Base-by-base conservation (phyloP, 352 stramenopile species). In the Phytopythium ostracodes region DNA sequence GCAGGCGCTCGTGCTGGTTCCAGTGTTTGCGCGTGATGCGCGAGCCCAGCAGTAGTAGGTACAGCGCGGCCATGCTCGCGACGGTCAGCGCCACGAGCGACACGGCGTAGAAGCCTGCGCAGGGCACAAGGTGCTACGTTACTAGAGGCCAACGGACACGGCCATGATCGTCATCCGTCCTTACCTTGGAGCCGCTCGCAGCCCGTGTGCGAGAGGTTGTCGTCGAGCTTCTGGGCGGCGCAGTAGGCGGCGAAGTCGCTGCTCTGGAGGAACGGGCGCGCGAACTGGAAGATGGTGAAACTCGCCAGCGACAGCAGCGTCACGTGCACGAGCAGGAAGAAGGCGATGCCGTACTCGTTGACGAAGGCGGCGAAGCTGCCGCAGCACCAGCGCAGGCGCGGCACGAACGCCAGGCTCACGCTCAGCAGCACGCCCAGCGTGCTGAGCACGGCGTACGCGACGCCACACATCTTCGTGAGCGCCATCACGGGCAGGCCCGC, bases 151-250 rank as follows among this genome's bases (percentile, higher is more conserved):
- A n/a, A n/a, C n/a, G n/a, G n/a, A n/a, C n/a, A n/a, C n/a, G n/a
- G n/a, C n/a, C n/a, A n/a, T n/a, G n/a, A n/a, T n/a, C n/a, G n/a
- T n/a, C n/a, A n/a, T n/a, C n/a, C n/a, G n/a, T n/a, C n/a, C n/a
- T n/a, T n/a, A 80, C 69, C 72, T 76, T 76, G 72, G 0, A 83
- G 65, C 14, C 62, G 53, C n/a, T 79, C 75, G 25, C 75, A 83
- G 24, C 66, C 57, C 20, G 75, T 83, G 53, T 76, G 64, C 14
- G 75, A 74, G 58, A 83, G 72, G 43, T 83, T 80, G 63, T 77
- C 64, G 29, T 57, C 58, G 56, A 80, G 70, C 50, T 73, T 75
- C 36, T 78, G 60, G 17, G 55, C 59, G 38, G 18, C 52, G 46
- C 75, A 83, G 40, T 70, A 68, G 36, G 43, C 38, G 5, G 54